Evolutionary conservation across 1,139 yeast genomes (phyloP).

Genomic region (Debaryomyces psychrophilus): DNA sequence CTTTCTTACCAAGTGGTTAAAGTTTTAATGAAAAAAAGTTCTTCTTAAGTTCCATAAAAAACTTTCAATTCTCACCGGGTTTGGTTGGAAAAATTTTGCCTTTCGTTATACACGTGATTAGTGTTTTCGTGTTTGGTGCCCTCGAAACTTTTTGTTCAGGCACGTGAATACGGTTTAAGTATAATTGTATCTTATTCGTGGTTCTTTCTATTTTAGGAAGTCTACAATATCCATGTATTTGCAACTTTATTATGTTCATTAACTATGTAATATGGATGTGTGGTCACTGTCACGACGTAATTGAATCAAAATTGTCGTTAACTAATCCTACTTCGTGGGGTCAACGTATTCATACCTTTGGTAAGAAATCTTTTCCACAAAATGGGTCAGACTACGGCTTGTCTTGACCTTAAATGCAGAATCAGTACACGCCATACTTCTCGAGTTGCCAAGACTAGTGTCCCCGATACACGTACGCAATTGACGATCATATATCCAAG

Average conservation of each 20-base stretch:
- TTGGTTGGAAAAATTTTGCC: not conserved
- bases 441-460: too few species aligned
- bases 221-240: not conserved
- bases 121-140: not conserved
- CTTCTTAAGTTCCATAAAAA: not conserved
- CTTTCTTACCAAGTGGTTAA: conserved; percentile 49
- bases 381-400: not conserved
- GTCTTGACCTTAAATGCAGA: not conserved
- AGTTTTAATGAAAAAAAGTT: conserved; percentile 5
- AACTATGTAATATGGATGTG: not conserved
- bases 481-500: conserved; percentile 14
- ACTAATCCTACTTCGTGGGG: not conserved
- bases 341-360: too few species aligned
- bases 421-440: too few species aligned
- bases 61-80: not conserved
- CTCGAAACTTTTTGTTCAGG: too few species aligned
- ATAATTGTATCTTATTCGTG: too few species aligned
- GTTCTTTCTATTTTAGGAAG: not conserved
- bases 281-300: not conserved
- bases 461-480: too few species aligned
- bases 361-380: not conserved
- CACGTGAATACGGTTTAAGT: too few species aligned
- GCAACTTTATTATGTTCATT: not conserved
- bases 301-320: not conserved
- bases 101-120: not conserved